Base-by-base conservation (phyloP, 345 rosid genomes). In the Ceriops decandra region DNA sequence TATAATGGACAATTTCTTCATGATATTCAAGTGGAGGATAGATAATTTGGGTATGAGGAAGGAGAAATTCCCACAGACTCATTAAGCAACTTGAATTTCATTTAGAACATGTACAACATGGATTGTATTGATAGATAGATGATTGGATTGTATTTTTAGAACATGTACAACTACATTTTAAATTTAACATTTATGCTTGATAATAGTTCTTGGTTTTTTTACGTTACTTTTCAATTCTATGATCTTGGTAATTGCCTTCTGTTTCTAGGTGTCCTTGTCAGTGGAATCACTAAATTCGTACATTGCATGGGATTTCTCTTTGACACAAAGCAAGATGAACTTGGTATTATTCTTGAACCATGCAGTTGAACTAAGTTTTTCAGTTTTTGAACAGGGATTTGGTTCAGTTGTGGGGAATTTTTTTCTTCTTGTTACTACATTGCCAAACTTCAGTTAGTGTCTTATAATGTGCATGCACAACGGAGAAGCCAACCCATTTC, bases 291-390 rank as follows among this genome's bases (percentile, higher is more conserved):
- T 89, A 68, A 93, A 93, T 82, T 93, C 98, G 0, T 93, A 89
- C 73, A 85, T 93, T 74, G 98, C 96, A 70, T 93, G 98, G 98
- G 97, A 93, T 83, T 93, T 91, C 82, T 83, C 88, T 63, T 56
- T 93, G 82, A 75, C 81, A 46, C 98, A 88, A 83, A 92, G 97
- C 77, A 91, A 87, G 81, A 81, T 91, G 52, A 93, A 67, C 78
- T 58, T 85, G 96, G 98, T 93, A 88, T 59, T 71, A 53, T 67
- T 72, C 42, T 70, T 32, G 63, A 73, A 72, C 76, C 52, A 73
- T 71, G 35, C 27, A 71, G 8, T 63, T 21, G 8, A 11, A 27
- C 68, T 21, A 26, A 28, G 58, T 46, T 56, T 7, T 7, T 33
- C 36, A 7, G 10, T 7, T 33, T 15, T 54, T 57, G 20, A 63